Percentiles rank a stretch among this genome's conserved stretches.
phyloP scores from a whole-genome alignment of 1,284 basidiomycete species.

The Rhodotorula sp. region DNA sequence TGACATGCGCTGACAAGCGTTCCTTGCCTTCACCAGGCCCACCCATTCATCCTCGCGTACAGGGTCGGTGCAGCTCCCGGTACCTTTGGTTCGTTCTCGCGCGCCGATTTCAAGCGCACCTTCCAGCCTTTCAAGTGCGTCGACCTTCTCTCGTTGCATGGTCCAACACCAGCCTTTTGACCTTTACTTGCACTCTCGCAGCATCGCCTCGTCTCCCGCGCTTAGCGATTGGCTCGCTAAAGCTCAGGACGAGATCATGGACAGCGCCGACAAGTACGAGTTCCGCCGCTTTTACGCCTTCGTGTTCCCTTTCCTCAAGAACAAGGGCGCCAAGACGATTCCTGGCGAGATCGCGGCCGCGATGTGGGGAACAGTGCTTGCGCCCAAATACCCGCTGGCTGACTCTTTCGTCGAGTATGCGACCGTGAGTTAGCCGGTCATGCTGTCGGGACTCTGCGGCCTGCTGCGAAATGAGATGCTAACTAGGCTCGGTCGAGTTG shows the following conservation, averaged over 20 bases:
- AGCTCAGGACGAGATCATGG: background rate
- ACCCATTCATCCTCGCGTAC: slow-evolving; percentile 34
- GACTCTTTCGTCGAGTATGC: slow-evolving; percentile 33
- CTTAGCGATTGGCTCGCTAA: slow-evolving; percentile 12
- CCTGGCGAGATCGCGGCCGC: slow-evolving; percentile 18
- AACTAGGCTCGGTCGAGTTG: background rate
- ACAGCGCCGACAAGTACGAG: background rate
- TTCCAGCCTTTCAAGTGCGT: slow-evolving; percentile 20
- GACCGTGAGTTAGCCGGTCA: background rate
- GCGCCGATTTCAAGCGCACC: slow-evolving; percentile 11
- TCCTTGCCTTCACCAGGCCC: background rate
- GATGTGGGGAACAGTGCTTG: slow-evolving; percentile 13
- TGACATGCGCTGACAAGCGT: no score
- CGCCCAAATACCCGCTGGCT: slow-evolving; percentile 13
- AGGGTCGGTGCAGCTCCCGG: slow-evolving; percentile 23
- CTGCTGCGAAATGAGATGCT: background rate
- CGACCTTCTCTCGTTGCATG: background rate
- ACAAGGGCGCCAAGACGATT: slow-evolving; percentile 31
- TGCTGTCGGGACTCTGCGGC: no score
- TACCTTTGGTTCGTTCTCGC: slow-evolving; percentile 22
- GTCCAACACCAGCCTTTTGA: no score
- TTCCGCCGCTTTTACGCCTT: slow-evolving; percentile 30
- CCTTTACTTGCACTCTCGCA: background rate
- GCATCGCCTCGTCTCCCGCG: slow-evolving; percentile 7
- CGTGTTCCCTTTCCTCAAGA: slow-evolving; percentile 30